Base-by-base conservation (phyloP, 805 yeast species). In the Candida nanaspora region DNA sequence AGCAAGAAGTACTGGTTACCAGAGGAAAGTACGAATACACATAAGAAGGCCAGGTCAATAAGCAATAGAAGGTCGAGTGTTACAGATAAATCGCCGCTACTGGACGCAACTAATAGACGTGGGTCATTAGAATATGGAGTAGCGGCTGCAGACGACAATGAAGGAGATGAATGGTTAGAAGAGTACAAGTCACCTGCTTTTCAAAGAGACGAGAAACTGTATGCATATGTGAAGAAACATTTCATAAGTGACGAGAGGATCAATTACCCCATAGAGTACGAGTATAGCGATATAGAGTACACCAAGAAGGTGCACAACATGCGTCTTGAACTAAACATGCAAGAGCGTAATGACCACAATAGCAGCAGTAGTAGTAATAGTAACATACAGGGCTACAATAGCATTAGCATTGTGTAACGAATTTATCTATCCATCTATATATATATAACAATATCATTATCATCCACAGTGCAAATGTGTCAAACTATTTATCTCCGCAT, bases 1-100 rank as follows among this genome's bases (percentile, higher is more conserved):
- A 72, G 75, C 36, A 77, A 76, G 11, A 86, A 83, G 49, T 88
- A 88, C 59, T 93, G 98, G 98, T 64, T 89, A 3, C 57, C 59
- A 2, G 43, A 39, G 22, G 28, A 33, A 4, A 20, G 4, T 19
- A 32, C 18, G 6, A 8, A 20, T 11, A 25, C 9, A 9, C 8
- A 26, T 20, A 39, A n/a, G 16, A 26, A 16, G n/a, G 30, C 19
- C 6, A 36, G 33, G 36, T 25, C 21, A 31, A 35, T 13, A 15
- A 32, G 33, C 20, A 19, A 9, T 19, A 10, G 10, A 15, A 35
- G 38, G 7, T 35, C 38, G 20, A 15, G 6, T 26, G 26, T 19
- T 4, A 37, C 39, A 11, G 39, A 37, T 28, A 28, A 16, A n/a
- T 27, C 39, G 8, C 39, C 39, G 9, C 28, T 37, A 15, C 21